A percentile compares a stretch with the other conserved stretches of the same genome.
phyloP scores from a whole-genome alignment of 306 rosid species.

The Macrotyloma uniflorum region DNA sequence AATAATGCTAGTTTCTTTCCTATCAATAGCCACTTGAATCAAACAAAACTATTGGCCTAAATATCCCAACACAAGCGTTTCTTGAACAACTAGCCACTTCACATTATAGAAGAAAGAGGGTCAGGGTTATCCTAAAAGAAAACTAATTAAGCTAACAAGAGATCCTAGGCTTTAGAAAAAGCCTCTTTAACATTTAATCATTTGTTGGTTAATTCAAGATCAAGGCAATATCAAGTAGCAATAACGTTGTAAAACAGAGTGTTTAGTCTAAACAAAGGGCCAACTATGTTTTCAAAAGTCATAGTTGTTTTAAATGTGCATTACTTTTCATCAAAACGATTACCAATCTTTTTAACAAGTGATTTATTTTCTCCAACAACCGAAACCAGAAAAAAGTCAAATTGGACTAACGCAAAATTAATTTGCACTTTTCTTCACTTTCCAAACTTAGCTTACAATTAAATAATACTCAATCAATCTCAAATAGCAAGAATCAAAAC shows the following conservation, averaged over 20 bases:
- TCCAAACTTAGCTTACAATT: not conserved
- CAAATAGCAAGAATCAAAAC: constrained; percentile 20
- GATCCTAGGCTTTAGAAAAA: not conserved
- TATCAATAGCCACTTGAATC: constrained; percentile 30
- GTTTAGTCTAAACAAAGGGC: not conserved
- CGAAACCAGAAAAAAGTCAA: constrained; percentile 28
- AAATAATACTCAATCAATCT: not conserved
- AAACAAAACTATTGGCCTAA: constrained; percentile 9
- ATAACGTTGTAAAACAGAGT: not conserved
- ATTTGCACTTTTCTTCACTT: constrained; percentile 21
- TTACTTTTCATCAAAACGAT: constrained; percentile 31
- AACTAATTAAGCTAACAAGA: not conserved
- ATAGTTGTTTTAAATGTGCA: constrained; percentile 10
- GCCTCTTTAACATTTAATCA: not conserved
- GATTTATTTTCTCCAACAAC: constrained; percentile 42
- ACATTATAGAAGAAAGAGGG: not conserved
- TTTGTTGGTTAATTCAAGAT: not conserved
- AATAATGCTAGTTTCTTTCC: constrained; percentile 16
- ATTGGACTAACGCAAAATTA: constrained; percentile 34
- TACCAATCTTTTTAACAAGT: not conserved
- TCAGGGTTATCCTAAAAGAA: not conserved
- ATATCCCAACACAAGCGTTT: not conserved
- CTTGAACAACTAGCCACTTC: not conserved
- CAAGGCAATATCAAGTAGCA: not conserved
- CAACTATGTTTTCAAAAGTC: not conserved